phyloP scores from a whole-genome alignment of 495 filamentous ascomycete genomes.

The Penicillium pulvis region DNA sequence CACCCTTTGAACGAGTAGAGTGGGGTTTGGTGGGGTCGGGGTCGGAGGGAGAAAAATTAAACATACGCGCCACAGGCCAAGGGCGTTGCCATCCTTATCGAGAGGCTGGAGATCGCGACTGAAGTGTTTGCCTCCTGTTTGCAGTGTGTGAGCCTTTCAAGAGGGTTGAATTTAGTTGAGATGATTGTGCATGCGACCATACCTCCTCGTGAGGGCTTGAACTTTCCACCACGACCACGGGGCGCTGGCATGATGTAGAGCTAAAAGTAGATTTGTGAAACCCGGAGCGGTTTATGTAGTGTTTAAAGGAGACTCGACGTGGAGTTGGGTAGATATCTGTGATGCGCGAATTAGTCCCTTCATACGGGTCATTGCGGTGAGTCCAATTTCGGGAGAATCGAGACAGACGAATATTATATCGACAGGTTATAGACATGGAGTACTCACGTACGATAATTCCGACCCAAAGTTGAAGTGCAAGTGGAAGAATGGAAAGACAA shows the following conservation, averaged over 20 bases:
- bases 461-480: background rate
- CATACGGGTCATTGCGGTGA: background rate
- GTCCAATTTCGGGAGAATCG: background rate
- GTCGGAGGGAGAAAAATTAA: background rate
- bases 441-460: background rate
- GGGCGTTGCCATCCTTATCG: constrained; percentile 77
- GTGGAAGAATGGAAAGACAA: background rate
- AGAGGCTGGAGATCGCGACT: constrained; percentile 84
- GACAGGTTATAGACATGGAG: background rate
- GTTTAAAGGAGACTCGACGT: background rate
- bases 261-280: background rate
- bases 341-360: background rate
- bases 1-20: background rate
- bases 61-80: constrained; percentile 76
- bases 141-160: background rate
- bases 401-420: background rate
- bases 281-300: background rate
- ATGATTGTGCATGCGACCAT: constrained; percentile 31
- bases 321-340: constrained; percentile 1
- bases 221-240: constrained; percentile 84
- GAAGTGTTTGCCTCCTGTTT: constrained; percentile 87
- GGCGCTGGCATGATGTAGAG: constrained; percentile 39
- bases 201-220: constrained; percentile 93
- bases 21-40: background rate
- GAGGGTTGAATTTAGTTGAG: background rate